phyloP scores from a whole-genome alignment of 2,329 filamentous ascomycete genomes.

The Ceratocystis papillata region DNA sequence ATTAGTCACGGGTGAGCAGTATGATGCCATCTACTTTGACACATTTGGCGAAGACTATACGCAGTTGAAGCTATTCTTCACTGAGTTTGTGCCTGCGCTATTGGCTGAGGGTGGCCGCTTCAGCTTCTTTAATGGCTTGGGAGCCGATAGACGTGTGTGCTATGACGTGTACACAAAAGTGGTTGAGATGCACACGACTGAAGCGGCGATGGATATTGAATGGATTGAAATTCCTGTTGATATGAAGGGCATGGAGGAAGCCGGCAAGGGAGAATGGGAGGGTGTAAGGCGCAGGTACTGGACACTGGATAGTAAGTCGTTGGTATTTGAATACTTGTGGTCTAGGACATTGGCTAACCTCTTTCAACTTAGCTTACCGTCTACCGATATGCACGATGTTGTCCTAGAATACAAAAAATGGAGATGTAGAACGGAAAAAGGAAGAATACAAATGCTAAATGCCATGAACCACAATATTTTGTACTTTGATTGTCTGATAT shows the following conservation, averaged over 20 bases:
- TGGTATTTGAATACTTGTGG: conserved; percentile 14
- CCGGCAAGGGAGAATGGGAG: conserved; percentile 68
- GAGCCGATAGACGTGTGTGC: conserved; percentile 81
- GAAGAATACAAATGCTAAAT: conserved; percentile 7
- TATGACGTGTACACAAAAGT: conserved; percentile 95
- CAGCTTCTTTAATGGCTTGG: conserved; percentile 83
- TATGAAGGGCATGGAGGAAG: conserved; percentile 50
- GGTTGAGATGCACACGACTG: conserved; percentile 78
- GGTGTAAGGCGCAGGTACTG: conserved; percentile 84
- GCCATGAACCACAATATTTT: neutral
- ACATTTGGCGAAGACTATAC: conserved; percentile 92
- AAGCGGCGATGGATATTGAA: conserved; percentile 79
- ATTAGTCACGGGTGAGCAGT: conserved; percentile 55
- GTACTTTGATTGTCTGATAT: conserved; percentile 20
- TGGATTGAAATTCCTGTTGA: conserved; percentile 73
- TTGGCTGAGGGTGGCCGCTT: conserved; percentile 64
- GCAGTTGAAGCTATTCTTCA: conserved; percentile 77
- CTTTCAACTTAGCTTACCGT: conserved; percentile 46
- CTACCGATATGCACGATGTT: conserved; percentile 66
- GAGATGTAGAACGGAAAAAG: neutral
- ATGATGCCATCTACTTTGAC: conserved; percentile 92
- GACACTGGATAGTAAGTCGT: conserved; percentile 58
- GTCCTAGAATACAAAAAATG: conserved; percentile 35
- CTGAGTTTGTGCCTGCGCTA: conserved; percentile 70
- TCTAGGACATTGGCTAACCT: conserved; percentile 28